Evolutionary conservation across 2,329 filamentous ascomycete genomes (phyloP), one percentile per base, ranked within the genome.

Genomic region (Periglandula ipomoeae): DNA sequence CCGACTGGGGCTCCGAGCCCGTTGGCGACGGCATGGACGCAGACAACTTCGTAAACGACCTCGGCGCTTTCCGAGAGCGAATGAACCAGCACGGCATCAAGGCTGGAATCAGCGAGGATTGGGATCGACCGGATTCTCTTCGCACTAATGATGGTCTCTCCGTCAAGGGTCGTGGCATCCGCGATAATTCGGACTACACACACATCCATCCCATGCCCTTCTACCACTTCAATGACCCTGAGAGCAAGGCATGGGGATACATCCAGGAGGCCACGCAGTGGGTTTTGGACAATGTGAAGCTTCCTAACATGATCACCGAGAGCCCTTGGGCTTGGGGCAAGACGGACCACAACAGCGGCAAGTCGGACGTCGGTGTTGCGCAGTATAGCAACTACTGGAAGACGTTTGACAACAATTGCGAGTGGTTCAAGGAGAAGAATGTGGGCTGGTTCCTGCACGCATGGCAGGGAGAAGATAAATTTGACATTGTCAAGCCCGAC

Each of bases 131-230:
- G n/a, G n/a, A n/a, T n/a, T n/a, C n/a, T 42, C 51, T 56, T 51
- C 53, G 49, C 32, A 48, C 40, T 42, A 47, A 17, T 34, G 34
- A 50, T 34, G 49, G 48, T 15, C 52, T 55, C 20, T 51, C 48
- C 6, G 46, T 48, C 15, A 41, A 54, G 26, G 55, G 55, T 7
- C 15, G 35, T 4, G 53, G 50, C 5, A 54, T 56, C 40, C 53
- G 53, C 41, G 44, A 37, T 20, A 55, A 53, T 49, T 56, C 55
- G 9, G 52, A 56, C 27, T 41, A 52, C 26, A 52, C 53, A 5
- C 53, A 56, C 45, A 57, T 53, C 50, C 55, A 57, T 48, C 50
- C 52, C 34, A 57, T 57, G 55, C 53, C 53, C 23, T 57, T 57
- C 45, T 56, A 55, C 37, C 54, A 52, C 44, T 40, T 42, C 37